phyloP scores from a whole-genome alignment of 2,329 filamentous ascomycete species.

The Nemania sp. region DNA sequence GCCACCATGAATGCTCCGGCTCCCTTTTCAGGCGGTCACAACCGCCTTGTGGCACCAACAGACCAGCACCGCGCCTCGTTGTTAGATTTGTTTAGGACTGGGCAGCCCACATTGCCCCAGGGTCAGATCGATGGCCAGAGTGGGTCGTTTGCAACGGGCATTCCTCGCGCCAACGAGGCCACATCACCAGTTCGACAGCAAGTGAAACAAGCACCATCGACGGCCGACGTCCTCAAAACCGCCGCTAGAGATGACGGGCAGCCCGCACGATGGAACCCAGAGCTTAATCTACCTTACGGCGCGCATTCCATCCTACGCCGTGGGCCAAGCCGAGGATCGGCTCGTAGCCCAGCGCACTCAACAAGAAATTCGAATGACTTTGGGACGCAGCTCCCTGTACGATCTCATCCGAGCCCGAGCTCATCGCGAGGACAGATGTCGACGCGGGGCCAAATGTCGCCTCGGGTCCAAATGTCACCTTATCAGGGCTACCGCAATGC shows the following conservation, averaged over 20 bases:
- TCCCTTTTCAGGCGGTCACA: conserved; percentile 18
- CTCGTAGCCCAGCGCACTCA: conserved; percentile 25
- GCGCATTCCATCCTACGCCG: conserved; percentile 46
- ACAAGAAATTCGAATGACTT: conserved; percentile 23
- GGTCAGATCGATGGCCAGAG: conserved; percentile 28
- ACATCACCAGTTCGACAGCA: conserved; percentile 29
- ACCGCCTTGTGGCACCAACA: conserved; percentile 29
- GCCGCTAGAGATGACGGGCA: conserved; percentile 38
- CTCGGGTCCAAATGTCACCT: conserved; percentile 28
- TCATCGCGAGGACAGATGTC: conserved; percentile 25
- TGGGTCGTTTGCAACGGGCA: background rate
- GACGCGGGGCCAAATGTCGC: conserved; percentile 22
- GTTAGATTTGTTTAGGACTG: conserved; percentile 58
- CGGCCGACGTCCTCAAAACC: conserved; percentile 34
- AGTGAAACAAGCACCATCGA: conserved; percentile 26
- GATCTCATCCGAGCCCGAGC: conserved; percentile 29
- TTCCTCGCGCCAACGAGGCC: conserved; percentile 12
- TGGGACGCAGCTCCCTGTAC: conserved; percentile 20
- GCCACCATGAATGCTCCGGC: conserved; percentile 23
- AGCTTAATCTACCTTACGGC: conserved; percentile 45
- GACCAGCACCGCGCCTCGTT: conserved; percentile 53
- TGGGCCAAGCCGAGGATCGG: conserved; percentile 29
- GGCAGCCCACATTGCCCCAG: conserved; percentile 34
- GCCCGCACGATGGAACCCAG: conserved; percentile 41
- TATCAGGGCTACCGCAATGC: conserved; percentile 24